phyloP scores from a whole-genome alignment of 306 rosid species.

The Pterocarpus santalinus region DNA sequence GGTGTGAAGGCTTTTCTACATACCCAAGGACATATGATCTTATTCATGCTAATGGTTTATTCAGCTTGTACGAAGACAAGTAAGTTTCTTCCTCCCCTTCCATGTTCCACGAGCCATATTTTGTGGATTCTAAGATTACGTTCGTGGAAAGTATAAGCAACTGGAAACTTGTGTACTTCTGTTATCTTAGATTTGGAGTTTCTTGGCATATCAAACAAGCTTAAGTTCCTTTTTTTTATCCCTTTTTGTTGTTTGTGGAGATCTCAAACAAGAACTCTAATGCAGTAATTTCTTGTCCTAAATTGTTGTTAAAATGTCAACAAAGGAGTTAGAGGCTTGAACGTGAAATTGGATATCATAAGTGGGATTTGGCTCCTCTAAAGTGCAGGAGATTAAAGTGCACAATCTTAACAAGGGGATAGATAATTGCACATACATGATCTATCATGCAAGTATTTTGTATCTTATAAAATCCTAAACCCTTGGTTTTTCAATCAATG shows the following conservation, averaged over 20 bases:
- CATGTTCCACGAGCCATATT: not conserved
- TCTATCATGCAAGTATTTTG: not conserved
- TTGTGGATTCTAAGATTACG: conserved; percentile 4
- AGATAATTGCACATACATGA: not conserved
- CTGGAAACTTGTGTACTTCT: not conserved
- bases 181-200: not conserved
- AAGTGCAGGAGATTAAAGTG: not conserved
- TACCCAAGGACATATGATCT: conserved; percentile 98
- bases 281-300: not conserved
- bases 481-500: not conserved
- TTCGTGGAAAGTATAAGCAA: conserved; percentile 15
- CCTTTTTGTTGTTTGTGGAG: not conserved
- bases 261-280: not conserved
- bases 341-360: no score
- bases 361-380: no score
- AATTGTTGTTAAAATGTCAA: conserved; percentile 5
- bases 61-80: conserved; percentile 79
- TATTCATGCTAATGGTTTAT: conserved; percentile 83
- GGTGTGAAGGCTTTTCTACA: conserved; percentile 99
- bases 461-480: not conserved
- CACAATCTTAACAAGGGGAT: not conserved
- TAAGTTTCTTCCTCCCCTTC: conserved; percentile 61
- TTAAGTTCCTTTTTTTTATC: not conserved
- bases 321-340: not conserved
- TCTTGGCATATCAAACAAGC: conserved; percentile 13